Evolutionary conservation across 192 early-diverging fungal species (phyloP).

Genomic region (Coemansia sp.): DNA sequence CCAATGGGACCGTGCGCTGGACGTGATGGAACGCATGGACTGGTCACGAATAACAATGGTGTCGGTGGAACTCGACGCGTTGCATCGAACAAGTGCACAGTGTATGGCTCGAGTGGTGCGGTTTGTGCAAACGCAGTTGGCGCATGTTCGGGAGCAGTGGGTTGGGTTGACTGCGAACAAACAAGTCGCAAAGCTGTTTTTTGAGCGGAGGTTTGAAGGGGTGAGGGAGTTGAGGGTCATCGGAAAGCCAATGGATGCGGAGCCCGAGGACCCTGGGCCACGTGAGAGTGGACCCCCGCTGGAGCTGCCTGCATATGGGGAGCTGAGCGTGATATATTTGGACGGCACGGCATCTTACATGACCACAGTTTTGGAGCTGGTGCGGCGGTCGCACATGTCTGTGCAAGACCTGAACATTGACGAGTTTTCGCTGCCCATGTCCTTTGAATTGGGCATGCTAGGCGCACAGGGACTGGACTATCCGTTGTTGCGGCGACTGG

Average conservation of each 20-base stretch:
- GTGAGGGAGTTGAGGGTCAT: slow-evolving; percentile 20
- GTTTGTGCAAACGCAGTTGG: slow-evolving; percentile 12
- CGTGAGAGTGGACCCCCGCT: background rate
- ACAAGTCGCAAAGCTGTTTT: background rate
- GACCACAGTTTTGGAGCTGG: slow-evolving; percentile 7
- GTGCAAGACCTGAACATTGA: slow-evolving; percentile 29
- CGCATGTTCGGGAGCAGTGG: slow-evolving; percentile 17
- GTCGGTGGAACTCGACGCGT: slow-evolving; percentile 23
- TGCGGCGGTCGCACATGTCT: slow-evolving; percentile 5
- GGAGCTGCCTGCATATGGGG: background rate
- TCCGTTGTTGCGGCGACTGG: slow-evolving; percentile 19
- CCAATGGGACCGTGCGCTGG: slow-evolving; percentile 17
- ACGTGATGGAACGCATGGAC: background rate
- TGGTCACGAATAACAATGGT: slow-evolving; percentile 31
- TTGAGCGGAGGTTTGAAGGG: background rate
- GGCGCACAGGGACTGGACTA: background rate
- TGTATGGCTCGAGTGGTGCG: slow-evolving; percentile 1
- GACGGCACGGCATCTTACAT: slow-evolving; percentile 10
- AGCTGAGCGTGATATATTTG: slow-evolving; percentile 18
- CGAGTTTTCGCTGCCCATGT: slow-evolving; percentile 6
- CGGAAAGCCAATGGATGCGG: slow-evolving; percentile 9
- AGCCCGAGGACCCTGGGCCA: background rate
- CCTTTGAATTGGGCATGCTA: slow-evolving; percentile 2
- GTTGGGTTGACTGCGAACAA: slow-evolving; percentile 13
- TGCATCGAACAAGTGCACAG: background rate